Base-by-base conservation (phyloP, 257 asterid genomes). In the Rauvolfia tetraphylla region DNA sequence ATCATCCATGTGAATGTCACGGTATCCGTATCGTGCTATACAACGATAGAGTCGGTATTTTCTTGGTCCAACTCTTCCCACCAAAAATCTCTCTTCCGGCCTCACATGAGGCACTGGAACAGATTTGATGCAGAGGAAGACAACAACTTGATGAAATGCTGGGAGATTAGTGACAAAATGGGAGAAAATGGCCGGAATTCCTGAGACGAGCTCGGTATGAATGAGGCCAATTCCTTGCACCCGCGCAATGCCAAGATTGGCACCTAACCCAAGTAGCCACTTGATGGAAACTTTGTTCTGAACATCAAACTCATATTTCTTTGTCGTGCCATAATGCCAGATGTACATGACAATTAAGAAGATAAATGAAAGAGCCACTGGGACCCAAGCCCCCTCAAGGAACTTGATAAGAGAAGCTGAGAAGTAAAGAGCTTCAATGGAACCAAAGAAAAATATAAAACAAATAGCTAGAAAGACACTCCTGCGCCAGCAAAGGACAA, bases 341-440 rank as follows among this genome's bases (percentile, higher is more conserved):
- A 78, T 66, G 80, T 86, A 87, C 98, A 95, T 95, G 75, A 88
- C 82, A 12, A 76, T 75, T n/a, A 92, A 90, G 76, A 92, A 89
- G 68, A 90, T 83, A 34, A 92, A 79, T 0, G 98, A 92, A 25
- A 95, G 91, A 0, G 89, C 97, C 25, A 92, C 59, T 0, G 98
- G 98, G 68, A 95, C 98, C 98, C 98, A 95, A 2, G 98, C 98
- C 25, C 98, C 98, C n/a, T 95, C 98, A 3, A 65, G 89, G 86
- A 95, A 95, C 83, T 95, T 95, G 85, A 90, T 92, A 31, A 95
- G 88, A 51, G 98, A 95, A 53, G 98, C 96, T 0, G 98, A 92
- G 89, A 95, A 95, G 88, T 90, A 95, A 80, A 95, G 98, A 1
- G 89, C 98, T 80, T 95, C 98, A 23, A 95, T 78, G n/a, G 91